These are phyloP conservation scores for Vigna angularis DNA, from an alignment of 306 rosid genomes.

Conservation along the genomic window DNA sequence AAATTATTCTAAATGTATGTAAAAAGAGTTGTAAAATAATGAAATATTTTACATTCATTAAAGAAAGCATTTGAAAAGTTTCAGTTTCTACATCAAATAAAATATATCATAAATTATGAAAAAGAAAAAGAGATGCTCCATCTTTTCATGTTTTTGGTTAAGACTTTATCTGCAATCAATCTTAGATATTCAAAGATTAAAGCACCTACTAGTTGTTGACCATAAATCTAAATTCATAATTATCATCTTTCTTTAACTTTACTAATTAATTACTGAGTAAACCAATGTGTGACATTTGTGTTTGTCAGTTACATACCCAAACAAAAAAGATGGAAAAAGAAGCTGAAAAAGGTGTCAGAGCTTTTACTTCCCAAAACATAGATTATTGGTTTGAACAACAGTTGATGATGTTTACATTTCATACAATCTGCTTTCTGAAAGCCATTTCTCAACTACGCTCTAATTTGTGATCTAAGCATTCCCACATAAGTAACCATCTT, in stretches of 20 bases:
- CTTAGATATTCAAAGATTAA: neutral
- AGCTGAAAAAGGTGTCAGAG: slow-evolving; percentile 15
- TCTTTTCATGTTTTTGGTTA: slow-evolving; percentile 18
- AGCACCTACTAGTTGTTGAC: slow-evolving; percentile 45
- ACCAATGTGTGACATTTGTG: slow-evolving; percentile 28
- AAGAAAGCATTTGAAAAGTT: too few relatives aligned
- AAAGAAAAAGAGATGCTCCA: neutral
- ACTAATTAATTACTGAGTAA: slow-evolving; percentile 24
- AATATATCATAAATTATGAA: neutral
- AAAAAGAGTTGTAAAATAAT: too few relatives aligned
- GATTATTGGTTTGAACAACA: slow-evolving; percentile 56
- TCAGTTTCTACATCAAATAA: neutral
- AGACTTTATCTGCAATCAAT: neutral
- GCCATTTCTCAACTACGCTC: slow-evolving; percentile 64
- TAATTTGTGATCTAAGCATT: slow-evolving; percentile 54
- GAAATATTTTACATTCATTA: too few relatives aligned
- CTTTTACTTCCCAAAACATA: slow-evolving; percentile 51
- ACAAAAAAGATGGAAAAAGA: neutral
- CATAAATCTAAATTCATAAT: slow-evolving; percentile 38
- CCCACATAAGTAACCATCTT: slow-evolving; percentile 1
- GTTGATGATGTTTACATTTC: slow-evolving; percentile 44
- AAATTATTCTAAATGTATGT: too few relatives aligned
- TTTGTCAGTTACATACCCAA: slow-evolving; percentile 9
- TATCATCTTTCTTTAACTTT: neutral
- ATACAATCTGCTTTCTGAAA: slow-evolving; percentile 57